phyloP scores from a whole-genome alignment of 306 rosid genomes.

The Luffa aegyptiaca region DNA sequence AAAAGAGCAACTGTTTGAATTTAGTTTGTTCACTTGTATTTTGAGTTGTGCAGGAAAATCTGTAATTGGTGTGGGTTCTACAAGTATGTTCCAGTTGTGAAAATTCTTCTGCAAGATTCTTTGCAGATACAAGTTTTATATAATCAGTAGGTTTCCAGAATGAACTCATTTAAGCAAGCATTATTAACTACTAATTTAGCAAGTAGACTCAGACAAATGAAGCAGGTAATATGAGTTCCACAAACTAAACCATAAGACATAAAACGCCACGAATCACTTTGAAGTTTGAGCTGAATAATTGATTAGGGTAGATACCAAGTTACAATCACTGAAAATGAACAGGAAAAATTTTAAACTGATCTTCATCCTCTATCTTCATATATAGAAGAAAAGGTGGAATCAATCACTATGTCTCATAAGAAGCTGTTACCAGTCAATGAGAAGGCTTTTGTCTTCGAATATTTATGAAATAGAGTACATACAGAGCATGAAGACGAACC shows the following conservation, averaged over 20 bases:
- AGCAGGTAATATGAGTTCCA: background rate
- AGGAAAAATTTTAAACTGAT: background rate
- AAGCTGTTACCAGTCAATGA: background rate
- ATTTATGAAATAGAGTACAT: background rate
- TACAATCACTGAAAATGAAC: background rate
- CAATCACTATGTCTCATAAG: background rate
- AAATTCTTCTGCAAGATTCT: background rate
- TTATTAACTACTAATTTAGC: background rate
- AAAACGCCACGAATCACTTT: background rate
- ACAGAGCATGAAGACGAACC: background rate
- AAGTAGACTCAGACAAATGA: background rate
- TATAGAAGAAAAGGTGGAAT: background rate
- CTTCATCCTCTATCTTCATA: background rate
- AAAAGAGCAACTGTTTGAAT: background rate
- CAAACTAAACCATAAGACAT: background rate
- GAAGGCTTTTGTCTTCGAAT: background rate
- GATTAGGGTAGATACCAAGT: background rate
- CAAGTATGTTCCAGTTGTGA: background rate
- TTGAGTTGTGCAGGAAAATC: background rate
- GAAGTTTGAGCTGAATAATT: background rate
- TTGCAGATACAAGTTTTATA: background rate
- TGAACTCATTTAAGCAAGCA: background rate
- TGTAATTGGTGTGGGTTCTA: background rate
- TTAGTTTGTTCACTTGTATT: background rate
- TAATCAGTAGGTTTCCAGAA: background rate